Conservation (phyloP, 345 rosid genomes). For the Brassica incana region DNA sequence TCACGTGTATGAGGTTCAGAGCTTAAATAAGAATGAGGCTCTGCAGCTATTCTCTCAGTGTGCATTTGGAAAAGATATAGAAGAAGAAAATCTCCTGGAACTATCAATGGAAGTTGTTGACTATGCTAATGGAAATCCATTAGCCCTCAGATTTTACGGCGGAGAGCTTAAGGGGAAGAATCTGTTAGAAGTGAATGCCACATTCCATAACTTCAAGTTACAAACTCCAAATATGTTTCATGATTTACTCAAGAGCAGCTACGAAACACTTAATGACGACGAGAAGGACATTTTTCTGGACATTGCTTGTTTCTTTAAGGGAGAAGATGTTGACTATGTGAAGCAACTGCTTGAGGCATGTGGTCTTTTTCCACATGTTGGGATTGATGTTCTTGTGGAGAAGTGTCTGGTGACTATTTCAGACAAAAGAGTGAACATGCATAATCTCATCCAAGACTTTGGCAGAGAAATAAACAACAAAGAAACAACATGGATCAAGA, state of each 20-base stretch:
- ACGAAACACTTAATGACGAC: background rate
- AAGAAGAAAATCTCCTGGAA: background rate
- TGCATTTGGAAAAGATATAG: background rate
- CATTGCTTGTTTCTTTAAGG: background rate
- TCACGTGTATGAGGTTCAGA: background rate
- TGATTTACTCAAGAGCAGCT: slow-evolving; percentile 20
- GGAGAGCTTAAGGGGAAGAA: background rate
- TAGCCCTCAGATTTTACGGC: slow-evolving; percentile 26
- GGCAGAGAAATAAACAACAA: too few relatives aligned
- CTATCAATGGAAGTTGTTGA: background rate
- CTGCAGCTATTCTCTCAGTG: background rate
- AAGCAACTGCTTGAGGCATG: too few relatives aligned
- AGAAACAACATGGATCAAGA: too few relatives aligned
- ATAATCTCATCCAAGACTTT: too few relatives aligned
- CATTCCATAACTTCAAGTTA: too few relatives aligned
- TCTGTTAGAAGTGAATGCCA: background rate
- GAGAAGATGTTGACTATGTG: background rate
- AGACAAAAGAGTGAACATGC: too few relatives aligned
- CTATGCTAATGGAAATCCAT: slow-evolving; percentile 27
- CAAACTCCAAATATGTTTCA: background rate
- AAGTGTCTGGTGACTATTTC: too few relatives aligned
- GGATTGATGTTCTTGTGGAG: too few relatives aligned
- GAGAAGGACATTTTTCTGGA: slow-evolving; percentile 15
- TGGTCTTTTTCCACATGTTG: too few relatives aligned
- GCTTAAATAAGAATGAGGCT: background rate